Percentiles rank a stretch among this genome's conserved stretches.
Conservation (phyloP, 2,329 filamentous ascomycete genomes). For the Dendrostoma leiphaemia region DNA sequence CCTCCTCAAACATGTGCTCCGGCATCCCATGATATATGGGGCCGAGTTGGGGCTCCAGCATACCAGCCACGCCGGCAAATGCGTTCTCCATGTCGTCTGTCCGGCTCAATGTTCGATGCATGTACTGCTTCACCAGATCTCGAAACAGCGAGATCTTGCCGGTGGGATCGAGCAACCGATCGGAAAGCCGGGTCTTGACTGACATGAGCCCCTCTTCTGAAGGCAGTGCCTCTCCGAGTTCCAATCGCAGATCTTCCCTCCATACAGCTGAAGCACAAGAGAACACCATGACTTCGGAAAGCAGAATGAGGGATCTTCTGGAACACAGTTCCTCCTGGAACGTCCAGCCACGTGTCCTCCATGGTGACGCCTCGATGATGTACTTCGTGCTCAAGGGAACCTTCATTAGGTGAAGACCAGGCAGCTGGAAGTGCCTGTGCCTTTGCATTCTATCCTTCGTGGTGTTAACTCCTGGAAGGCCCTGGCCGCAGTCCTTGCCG, state of each 20-base stretch:
- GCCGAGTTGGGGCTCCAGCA: not conserved
- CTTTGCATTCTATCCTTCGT: not conserved
- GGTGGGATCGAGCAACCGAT: too few species aligned
- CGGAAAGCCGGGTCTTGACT: too few species aligned
- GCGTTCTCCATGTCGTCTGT: constrained; percentile 10
- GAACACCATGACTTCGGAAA: constrained; percentile 2
- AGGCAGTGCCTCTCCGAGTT: too few species aligned
- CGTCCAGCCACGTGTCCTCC: constrained; percentile 7
- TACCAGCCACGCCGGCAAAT: constrained; percentile 4
- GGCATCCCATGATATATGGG: not conserved
- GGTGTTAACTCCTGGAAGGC: not conserved
- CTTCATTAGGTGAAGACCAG: not conserved
- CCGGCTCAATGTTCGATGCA: constrained; percentile 3
- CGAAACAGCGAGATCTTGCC: too few species aligned
- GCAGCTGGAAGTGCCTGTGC: not conserved
- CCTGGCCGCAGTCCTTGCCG: not conserved
- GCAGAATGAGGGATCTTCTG: not conserved
- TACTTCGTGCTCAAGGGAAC: not conserved
- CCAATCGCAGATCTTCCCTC: constrained; percentile 6
- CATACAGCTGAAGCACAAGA: not conserved
- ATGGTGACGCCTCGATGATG: not conserved
- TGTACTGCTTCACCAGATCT: constrained; percentile 5
- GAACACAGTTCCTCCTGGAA: constrained; percentile 11
- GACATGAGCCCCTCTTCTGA: too few species aligned
- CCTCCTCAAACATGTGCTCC: not conserved